Evolutionary conservation across 768 basidiomycete species (phyloP).

Genomic region (Filobasidium wieringae): DNA sequence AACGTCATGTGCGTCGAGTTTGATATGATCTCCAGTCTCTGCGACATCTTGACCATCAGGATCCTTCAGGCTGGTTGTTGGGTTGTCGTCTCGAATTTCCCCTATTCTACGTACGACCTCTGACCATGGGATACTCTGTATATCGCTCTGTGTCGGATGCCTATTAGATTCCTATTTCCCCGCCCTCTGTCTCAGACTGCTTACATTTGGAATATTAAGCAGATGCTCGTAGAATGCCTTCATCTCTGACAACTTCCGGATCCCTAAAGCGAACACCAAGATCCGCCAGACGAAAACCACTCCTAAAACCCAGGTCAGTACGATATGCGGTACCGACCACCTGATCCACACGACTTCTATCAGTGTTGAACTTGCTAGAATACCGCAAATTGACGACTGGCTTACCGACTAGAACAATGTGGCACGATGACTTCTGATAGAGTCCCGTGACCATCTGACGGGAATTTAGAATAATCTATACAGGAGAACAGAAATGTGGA

Average conservation of each 20-base stretch:
- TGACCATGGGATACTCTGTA: constrained; percentile 94
- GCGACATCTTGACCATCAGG: constrained; percentile 42
- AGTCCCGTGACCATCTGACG: constrained; percentile 52
- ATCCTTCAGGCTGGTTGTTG: constrained; percentile 57
- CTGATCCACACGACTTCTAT: no score
- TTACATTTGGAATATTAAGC: constrained; percentile 83
- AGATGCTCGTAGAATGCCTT: constrained; percentile 92
- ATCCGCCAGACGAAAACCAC: constrained; percentile 84
- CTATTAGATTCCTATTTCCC: background rate
- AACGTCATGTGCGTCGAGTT: constrained; percentile 93
- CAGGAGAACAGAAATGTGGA: constrained; percentile 93
- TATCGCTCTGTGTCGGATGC: constrained; percentile 58
- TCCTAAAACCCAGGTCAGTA: constrained; percentile 48
- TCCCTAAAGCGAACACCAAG: constrained; percentile 59
- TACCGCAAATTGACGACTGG: constrained; percentile 1
- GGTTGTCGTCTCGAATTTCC: constrained; percentile 82
- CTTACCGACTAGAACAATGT: constrained; percentile 72
- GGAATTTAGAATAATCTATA: constrained; percentile 76
- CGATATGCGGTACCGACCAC: constrained; percentile 15
- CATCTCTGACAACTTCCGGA: constrained; percentile 78
- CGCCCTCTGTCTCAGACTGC: no score
- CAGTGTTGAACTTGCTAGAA: background rate
- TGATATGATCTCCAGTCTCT: constrained; percentile 48
- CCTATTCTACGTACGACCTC: constrained; percentile 84
- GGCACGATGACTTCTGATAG: constrained; percentile 72